Evolutionary conservation across 2,329 filamentous ascomycete genomes (phyloP).

Genomic region (Trichoderma arundinaceum): DNA sequence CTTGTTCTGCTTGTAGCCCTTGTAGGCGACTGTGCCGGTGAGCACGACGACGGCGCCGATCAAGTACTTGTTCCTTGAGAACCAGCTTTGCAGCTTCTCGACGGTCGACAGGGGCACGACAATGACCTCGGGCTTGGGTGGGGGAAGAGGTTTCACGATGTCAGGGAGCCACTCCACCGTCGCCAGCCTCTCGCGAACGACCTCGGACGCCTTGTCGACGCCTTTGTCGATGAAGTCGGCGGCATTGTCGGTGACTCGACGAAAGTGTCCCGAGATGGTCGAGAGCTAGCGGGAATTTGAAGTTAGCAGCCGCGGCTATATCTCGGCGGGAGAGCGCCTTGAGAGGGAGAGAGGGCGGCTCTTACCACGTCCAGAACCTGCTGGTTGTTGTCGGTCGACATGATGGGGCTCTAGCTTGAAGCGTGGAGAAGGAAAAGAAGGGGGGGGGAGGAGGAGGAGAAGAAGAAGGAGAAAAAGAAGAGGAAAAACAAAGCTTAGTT

Average conservation of each 20-base stretch:
- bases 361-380: conserved; percentile 78
- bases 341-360: conserved; percentile 9
- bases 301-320: conserved; percentile 28
- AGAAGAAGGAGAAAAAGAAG: background rate
- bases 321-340: background rate
- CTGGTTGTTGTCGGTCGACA: conserved; percentile 82
- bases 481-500: conserved; percentile 28
- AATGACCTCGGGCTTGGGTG: conserved; percentile 45
- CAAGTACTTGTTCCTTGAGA: conserved; percentile 72
- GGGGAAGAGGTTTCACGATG: conserved; percentile 65
- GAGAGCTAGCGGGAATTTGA: conserved; percentile 50
- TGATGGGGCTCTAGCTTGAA: conserved; percentile 47
- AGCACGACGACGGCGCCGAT: conserved; percentile 74
- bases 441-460: conserved; percentile 29
- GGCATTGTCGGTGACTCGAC: conserved; percentile 71
- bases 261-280: conserved; percentile 66
- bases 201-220: conserved; percentile 75
- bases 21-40: conserved; percentile 67
- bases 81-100: conserved; percentile 72
- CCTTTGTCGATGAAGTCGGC: conserved; percentile 82
- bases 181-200: conserved; percentile 72
- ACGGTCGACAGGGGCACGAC: conserved; percentile 44
- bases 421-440: conserved; percentile 31
- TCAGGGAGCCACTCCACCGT: conserved; percentile 75
- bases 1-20: conserved; percentile 56